Conservation (phyloP, 2,329 filamentous ascomycete species). For the Coleophoma eucalyptorum region DNA sequence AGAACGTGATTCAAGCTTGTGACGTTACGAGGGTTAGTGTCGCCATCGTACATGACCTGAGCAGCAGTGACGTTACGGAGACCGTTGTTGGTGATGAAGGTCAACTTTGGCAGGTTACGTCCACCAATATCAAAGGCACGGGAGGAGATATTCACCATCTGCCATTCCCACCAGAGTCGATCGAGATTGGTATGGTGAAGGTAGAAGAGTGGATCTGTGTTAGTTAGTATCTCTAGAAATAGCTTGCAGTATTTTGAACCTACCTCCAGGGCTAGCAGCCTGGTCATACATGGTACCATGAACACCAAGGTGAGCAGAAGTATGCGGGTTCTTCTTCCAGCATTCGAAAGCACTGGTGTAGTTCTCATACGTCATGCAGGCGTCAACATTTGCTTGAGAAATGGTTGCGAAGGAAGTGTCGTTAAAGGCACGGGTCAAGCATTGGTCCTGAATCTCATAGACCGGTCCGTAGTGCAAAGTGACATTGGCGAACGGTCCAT, state of each 20-base stretch:
- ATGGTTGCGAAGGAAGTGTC: conserved; percentile 1
- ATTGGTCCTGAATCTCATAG: conserved; percentile 4
- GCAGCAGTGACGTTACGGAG: conserved; percentile 2
- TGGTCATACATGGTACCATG: conserved; percentile 8
- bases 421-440: conserved; percentile 4
- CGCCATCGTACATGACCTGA: neutral
- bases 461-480: conserved; percentile 7
- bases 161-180: conserved; percentile 21
- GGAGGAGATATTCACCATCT: neutral
- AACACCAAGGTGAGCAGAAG: conserved; percentile 2
- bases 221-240: conserved; percentile 11
- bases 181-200: conserved; percentile 21
- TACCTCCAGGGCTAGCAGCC: conserved; percentile 6
- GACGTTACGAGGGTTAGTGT: neutral
- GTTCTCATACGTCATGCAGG: conserved; percentile 3
- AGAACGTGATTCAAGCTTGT: conserved; percentile 3
- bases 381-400: conserved; percentile 1
- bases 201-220: conserved; percentile 20
- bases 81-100: neutral
- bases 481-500: conserved; percentile 8
- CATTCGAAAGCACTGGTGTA: conserved; percentile 1
- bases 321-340: conserved; percentile 2
- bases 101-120: neutral
- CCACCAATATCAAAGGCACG: neutral
- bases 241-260: neutral